These are phyloP conservation scores for Micractinium sp. DNA, from an alignment of 139 green algal genomes.

Conservation along the genomic window DNA sequence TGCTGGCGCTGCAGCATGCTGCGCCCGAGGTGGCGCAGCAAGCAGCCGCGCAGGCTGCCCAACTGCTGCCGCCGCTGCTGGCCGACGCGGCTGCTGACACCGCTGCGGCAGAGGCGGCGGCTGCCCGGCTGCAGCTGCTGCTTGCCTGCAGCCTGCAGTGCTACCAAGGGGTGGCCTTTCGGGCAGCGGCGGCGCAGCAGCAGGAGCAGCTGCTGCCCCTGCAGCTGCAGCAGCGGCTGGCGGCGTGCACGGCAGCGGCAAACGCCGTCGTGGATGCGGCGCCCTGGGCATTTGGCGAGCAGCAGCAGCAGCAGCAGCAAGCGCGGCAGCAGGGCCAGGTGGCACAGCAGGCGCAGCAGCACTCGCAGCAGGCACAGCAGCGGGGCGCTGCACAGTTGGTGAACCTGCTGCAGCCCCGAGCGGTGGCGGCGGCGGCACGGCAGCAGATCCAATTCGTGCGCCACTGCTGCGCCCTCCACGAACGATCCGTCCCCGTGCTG, in stretches of 20 bases:
- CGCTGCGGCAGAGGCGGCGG: not conserved
- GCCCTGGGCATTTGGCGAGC: not conserved
- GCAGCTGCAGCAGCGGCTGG: constrained; percentile 26
- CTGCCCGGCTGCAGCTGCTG: constrained; percentile 14
- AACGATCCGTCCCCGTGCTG: not conserved
- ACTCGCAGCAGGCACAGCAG: not conserved
- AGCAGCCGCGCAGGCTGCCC: not conserved
- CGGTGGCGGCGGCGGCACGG: constrained; percentile 6
- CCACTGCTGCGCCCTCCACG: constrained; percentile 6
- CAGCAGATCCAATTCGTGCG: constrained; percentile 35
- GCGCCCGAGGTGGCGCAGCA: constrained; percentile 2
- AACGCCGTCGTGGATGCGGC: constrained; percentile 8
- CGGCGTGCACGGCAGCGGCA: not conserved
- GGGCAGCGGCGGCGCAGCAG: constrained; percentile 5
- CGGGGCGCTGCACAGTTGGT: not conserved
- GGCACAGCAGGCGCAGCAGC: not conserved
- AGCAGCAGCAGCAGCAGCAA: not conserved
- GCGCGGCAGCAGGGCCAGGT: not conserved
- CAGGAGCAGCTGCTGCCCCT: constrained; percentile 29
- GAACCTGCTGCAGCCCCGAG: not conserved
- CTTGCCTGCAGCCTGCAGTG: constrained; percentile 1
- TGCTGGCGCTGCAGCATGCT: not conserved
- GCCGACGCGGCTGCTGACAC: not conserved
- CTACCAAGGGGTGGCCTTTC: not conserved
- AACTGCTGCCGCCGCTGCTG: constrained; percentile 28